Percentiles rank a stretch among this genome's conserved stretches.
These are phyloP conservation scores for Roridomyces roridus DNA, from an alignment of 768 basidiomycete species.

Conservation along the genomic window DNA sequence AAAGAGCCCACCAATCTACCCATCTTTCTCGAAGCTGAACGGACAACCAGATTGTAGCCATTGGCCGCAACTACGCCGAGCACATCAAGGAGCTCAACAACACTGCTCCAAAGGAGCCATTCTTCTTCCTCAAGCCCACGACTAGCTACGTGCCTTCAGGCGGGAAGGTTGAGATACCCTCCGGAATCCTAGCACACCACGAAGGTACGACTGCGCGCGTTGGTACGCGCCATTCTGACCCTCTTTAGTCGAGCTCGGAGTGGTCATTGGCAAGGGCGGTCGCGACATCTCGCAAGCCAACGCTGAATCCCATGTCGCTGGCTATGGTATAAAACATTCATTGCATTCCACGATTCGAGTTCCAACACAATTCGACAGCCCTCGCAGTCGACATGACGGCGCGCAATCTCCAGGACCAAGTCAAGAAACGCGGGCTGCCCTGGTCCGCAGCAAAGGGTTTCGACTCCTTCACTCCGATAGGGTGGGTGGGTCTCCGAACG, in stretches of 20 bases:
- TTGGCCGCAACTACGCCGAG: conserved; percentile 92
- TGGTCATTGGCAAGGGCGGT: conserved; percentile 91
- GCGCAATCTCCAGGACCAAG: conserved; percentile 91
- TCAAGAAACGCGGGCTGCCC: conserved; percentile 92
- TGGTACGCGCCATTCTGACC: neutral
- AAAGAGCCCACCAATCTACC: neutral
- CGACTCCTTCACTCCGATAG: conserved; percentile 93
- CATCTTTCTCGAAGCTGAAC: neutral
- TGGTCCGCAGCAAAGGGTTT: conserved; percentile 98
- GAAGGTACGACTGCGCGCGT: conserved; percentile 64
- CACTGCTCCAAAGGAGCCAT: conserved; percentile 88
- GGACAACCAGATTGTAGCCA: conserved; percentile 80
- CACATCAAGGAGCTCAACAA: conserved; percentile 95
- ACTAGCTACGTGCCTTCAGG: conserved; percentile 82
- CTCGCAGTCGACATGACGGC: conserved; percentile 97
- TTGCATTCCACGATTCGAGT: too few species aligned
- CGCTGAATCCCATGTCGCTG: conserved; percentile 83
- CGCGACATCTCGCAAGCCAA: conserved; percentile 78
- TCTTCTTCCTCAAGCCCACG: conserved; percentile 99
- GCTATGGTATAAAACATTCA: conserved; percentile 88
- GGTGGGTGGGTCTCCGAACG: too few species aligned
- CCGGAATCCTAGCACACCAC: conserved; percentile 84
- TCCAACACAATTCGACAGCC: conserved; percentile 49
- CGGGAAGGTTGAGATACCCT: conserved; percentile 85
- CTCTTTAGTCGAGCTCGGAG: conserved; percentile 88